Evolutionary conservation across 768 basidiomycete species (phyloP).

Genomic region (Tylopilus sp.): DNA sequence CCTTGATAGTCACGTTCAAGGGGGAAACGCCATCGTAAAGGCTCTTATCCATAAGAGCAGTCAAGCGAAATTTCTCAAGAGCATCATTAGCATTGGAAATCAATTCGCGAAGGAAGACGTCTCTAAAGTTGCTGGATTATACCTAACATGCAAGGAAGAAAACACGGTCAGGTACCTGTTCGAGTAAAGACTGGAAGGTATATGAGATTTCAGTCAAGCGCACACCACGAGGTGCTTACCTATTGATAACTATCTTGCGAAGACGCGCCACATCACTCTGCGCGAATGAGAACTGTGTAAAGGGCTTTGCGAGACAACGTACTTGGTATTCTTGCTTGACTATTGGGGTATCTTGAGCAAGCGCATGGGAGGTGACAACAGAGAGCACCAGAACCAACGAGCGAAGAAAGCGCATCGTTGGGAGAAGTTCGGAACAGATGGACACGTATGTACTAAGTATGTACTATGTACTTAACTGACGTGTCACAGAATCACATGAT

Average conservation of each 20-base stretch:
- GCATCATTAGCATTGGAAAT: slow-evolving; percentile 97
- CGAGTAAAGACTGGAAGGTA: slow-evolving; percentile 65
- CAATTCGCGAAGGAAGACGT: slow-evolving; percentile 85
- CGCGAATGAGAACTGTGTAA: neutral
- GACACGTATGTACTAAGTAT: no score
- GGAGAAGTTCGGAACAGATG: neutral
- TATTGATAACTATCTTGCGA: slow-evolving; percentile 91
- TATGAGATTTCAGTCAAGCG: slow-evolving; percentile 7
- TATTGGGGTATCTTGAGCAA: slow-evolving; percentile 50
- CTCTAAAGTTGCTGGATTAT: slow-evolving; percentile 40
- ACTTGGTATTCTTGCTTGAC: slow-evolving; percentile 75
- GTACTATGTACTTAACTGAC: no score
- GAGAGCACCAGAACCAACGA: slow-evolving; percentile 48
- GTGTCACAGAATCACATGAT: slow-evolving; percentile 44
- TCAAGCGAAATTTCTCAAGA: slow-evolving; percentile 88
- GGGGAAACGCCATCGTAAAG: slow-evolving; percentile 66
- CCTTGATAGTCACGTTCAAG: slow-evolving; percentile 89
- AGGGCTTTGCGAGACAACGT: slow-evolving; percentile 10
- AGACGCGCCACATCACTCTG: slow-evolving; percentile 93
- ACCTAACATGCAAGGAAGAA: neutral
- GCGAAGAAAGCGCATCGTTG: slow-evolving; percentile 56
- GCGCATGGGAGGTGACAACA: slow-evolving; percentile 41
- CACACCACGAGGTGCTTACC: slow-evolving; percentile 36
- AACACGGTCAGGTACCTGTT: slow-evolving; percentile 51
- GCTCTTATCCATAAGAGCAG: slow-evolving; percentile 71